A percentile compares a stretch with the other conserved stretches of the same genome.
These are phyloP conservation scores for Parafenestella ontariensis DNA, from an alignment of 2,329 filamentous ascomycete genomes.

Conservation along the genomic window DNA sequence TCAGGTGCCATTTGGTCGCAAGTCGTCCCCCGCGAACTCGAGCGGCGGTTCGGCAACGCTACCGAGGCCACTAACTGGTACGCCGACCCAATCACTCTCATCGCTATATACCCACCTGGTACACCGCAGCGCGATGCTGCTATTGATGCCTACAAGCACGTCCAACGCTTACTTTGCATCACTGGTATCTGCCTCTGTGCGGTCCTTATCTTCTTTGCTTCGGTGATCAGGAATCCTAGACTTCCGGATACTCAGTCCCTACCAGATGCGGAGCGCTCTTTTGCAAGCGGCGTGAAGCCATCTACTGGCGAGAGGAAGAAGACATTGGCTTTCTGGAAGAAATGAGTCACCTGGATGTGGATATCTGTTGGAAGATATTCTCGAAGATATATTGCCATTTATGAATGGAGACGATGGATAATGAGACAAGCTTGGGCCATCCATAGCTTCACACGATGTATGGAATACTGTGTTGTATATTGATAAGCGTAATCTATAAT, in stretches of 20 bases:
- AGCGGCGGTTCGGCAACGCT: conserved; percentile 47
- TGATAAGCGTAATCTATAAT: too few relatives aligned
- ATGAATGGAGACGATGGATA: background rate
- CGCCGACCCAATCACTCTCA: conserved; percentile 52
- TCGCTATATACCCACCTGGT: conserved; percentile 50
- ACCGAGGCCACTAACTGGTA: conserved; percentile 52
- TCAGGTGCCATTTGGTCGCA: conserved; percentile 70
- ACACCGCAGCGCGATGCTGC: conserved; percentile 54
- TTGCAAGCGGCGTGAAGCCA: background rate
- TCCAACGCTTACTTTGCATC: conserved; percentile 59
- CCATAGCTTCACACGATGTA: too few relatives aligned
- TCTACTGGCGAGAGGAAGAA: background rate
- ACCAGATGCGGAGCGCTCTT: conserved; percentile 48
- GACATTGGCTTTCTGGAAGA: background rate
- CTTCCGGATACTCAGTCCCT: conserved; percentile 57
- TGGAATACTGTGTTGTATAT: too few relatives aligned
- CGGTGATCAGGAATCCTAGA: conserved; percentile 55
- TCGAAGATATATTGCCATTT: background rate
- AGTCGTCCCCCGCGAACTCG: conserved; percentile 53
- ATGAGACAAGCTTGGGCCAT: background rate
- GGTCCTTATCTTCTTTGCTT: conserved; percentile 55
- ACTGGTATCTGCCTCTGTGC: conserved; percentile 59
- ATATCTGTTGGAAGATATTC: background rate
- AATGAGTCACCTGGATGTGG: background rate
- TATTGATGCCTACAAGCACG: conserved; percentile 54